These are phyloP conservation scores for Spatholobus suberectus DNA, from an alignment of 306 rosid genomes.

Conservation along the genomic window DNA sequence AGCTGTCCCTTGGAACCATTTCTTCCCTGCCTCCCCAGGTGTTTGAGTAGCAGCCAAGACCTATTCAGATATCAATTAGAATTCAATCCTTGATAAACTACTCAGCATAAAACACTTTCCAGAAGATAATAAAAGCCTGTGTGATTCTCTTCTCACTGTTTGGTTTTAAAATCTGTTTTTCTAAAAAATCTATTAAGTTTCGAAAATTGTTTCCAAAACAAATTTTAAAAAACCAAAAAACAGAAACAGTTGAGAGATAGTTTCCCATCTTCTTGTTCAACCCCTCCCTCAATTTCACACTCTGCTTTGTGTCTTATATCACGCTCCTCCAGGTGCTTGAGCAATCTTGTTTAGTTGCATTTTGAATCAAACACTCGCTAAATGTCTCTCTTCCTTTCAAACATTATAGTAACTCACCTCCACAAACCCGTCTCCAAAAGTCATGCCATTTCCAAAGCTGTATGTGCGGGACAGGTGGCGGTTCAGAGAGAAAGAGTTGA, in stretches of 20 bases:
- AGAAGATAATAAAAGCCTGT: neutral
- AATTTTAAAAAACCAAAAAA: neutral
- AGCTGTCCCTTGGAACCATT: constrained; percentile 96
- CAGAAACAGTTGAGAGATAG: neutral
- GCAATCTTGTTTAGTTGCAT: neutral
- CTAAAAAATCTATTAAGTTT: neutral
- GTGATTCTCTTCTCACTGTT: neutral
- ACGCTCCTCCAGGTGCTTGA: neutral
- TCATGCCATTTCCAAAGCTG: constrained; percentile 77
- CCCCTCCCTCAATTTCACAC: neutral
- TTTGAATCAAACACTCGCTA: neutral
- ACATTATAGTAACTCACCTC: constrained; percentile 58
- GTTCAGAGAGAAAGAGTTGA: constrained; percentile 88
- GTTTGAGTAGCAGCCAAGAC: constrained; percentile 98
- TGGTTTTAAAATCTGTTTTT: neutral
- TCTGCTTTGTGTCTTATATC: neutral
- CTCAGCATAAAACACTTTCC: neutral
- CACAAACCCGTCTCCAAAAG: constrained; percentile 86
- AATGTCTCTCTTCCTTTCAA: neutral
- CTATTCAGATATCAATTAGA: constrained; percentile 51
- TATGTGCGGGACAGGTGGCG: constrained; percentile 85
- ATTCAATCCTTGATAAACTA: constrained; percentile 29
- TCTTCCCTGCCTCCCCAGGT: constrained; percentile 86
- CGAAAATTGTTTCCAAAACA: neutral
- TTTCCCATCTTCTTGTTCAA: neutral